Conservation (phyloP, 108 stramenopile species). For the Stephanodiscus minutulus region DNA sequence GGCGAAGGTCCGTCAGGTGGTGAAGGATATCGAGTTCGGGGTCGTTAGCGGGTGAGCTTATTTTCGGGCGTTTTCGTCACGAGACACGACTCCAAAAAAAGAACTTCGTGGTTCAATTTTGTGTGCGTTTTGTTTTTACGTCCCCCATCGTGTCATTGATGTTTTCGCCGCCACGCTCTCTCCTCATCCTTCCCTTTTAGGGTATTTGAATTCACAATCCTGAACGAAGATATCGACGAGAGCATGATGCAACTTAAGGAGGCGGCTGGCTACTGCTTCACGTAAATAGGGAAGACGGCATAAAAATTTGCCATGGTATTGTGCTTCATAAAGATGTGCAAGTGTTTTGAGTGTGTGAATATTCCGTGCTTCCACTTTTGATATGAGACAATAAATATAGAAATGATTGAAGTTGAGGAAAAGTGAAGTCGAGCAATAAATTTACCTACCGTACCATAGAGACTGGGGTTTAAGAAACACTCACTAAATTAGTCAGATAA, state of each 20-base stretch:
- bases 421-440: too few species aligned
- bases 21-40: conserved; percentile 84
- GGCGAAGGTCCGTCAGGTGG: conserved; percentile 62
- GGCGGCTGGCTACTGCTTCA: conserved; percentile 73
- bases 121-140: too few species aligned
- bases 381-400: too few species aligned
- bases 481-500: too few species aligned
- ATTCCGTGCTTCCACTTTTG: neutral
- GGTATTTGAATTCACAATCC: conserved; percentile 87
- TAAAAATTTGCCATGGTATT: neutral
- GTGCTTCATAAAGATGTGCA: neutral
- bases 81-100: too few species aligned
- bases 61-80: too few species aligned
- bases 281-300: conserved; percentile 34
- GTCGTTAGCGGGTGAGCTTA: conserved; percentile 58
- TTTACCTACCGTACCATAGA: too few species aligned
- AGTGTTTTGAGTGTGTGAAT: neutral
- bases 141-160: neutral
- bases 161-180: neutral
- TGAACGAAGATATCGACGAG: conserved; percentile 69
- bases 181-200: neutral
- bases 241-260: conserved; percentile 67
- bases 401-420: too few species aligned
- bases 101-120: too few species aligned
- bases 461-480: too few species aligned